phyloP scores from a whole-genome alignment of 306 rosid species.

The Cicer bijugum region DNA sequence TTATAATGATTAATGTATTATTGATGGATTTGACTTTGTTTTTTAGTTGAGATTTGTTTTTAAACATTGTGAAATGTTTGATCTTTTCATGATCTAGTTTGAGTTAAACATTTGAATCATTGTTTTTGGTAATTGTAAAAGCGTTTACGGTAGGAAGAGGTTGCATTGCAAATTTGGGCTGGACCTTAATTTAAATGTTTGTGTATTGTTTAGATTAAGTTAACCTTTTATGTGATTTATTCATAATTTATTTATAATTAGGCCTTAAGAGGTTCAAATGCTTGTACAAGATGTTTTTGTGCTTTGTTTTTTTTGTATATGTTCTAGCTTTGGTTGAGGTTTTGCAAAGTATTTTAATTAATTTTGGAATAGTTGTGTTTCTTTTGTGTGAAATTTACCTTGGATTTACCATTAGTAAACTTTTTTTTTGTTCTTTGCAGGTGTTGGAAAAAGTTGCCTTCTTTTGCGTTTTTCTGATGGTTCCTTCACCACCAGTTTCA shows the following conservation, averaged over 20 bases:
- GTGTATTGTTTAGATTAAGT: background rate
- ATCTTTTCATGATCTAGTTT: conserved; percentile 43
- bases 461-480: conserved; percentile 98
- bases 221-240: conserved; percentile 20
- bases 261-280: conserved; percentile 7
- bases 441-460: conserved; percentile 99
- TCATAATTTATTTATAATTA: conserved; percentile 25
- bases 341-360: background rate
- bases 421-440: conserved; percentile 50
- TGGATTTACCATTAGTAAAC: conserved; percentile 17
- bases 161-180: conserved; percentile 21
- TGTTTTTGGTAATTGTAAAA: conserved; percentile 13
- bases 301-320: conserved; percentile 1
- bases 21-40: background rate
- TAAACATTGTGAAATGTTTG: background rate
- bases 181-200: conserved; percentile 29
- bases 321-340: conserved; percentile 2
- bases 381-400: conserved; percentile 17
- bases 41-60: conserved; percentile 17
- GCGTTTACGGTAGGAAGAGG: conserved; percentile 3
- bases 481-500: conserved; percentile 95
- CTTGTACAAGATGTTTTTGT: conserved; percentile 6
- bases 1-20: background rate
- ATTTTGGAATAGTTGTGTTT: conserved; percentile 1
- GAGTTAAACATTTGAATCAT: conserved; percentile 16